phyloP scores from a whole-genome alignment of 2,329 filamentous ascomycete genomes.

The Talaromyces marneffei region DNA sequence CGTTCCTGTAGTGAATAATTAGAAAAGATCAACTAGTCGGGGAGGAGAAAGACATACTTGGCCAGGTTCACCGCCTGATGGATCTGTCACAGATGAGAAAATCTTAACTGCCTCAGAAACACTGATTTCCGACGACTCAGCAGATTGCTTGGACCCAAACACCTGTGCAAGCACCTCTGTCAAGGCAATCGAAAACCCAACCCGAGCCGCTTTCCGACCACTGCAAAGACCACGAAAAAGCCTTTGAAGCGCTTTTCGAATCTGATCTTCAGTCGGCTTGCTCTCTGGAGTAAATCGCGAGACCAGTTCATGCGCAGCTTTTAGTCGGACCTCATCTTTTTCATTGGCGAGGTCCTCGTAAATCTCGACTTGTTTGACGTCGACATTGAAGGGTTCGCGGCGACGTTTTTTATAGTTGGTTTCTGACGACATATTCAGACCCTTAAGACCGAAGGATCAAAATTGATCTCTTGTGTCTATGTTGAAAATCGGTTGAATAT shows the following conservation, averaged over 20 bases:
- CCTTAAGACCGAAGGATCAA: not conserved
- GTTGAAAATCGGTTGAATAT: not conserved
- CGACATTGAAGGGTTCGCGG: constrained; percentile 38
- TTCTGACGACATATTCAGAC: constrained; percentile 26
- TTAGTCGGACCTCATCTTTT: constrained; percentile 42
- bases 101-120: constrained; percentile 45
- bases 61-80: constrained; percentile 48
- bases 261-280: constrained; percentile 36
- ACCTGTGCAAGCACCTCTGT: constrained; percentile 72
- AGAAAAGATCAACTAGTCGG: not conserved
- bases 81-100: constrained; percentile 48
- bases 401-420: constrained; percentile 33
- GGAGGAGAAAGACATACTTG: constrained; percentile 37
- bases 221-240: constrained; percentile 86
- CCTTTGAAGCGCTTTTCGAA: constrained; percentile 47
- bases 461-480: not conserved
- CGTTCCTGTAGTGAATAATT: constrained; percentile 61
- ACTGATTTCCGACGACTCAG: constrained; percentile 27
- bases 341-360: constrained; percentile 46
- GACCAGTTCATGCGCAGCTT: constrained; percentile 40
- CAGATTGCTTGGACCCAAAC: constrained; percentile 38
- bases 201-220: constrained; percentile 76
- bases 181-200: constrained; percentile 84
- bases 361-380: constrained; percentile 44
- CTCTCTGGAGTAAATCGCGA: constrained; percentile 40